Conservation (phyloP, 257 asterid species). For the Sherardia arvensis region DNA sequence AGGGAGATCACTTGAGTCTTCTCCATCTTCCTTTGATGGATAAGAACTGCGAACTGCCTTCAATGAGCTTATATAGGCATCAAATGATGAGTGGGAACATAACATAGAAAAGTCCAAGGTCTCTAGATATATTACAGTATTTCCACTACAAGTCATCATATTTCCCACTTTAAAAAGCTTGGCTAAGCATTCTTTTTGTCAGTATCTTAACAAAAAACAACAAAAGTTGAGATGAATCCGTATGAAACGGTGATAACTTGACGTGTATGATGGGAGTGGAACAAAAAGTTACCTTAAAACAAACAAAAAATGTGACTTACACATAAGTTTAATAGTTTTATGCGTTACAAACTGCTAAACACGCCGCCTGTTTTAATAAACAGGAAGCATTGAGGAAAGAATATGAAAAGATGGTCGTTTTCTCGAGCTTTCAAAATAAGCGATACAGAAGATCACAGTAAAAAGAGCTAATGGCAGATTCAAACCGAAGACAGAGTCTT, state of each 20-base stretch:
- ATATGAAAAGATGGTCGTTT: too few species aligned
- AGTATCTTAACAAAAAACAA: too few species aligned
- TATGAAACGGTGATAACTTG: not conserved
- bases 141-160: not conserved
- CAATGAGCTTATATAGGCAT: not conserved
- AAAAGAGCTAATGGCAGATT: not conserved
- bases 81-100: not conserved
- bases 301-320: not conserved
- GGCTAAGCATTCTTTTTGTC: not conserved
- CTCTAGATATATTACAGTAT: not conserved
- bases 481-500: not conserved
- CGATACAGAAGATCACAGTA: not conserved
- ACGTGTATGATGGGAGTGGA: not conserved
- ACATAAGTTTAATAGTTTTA: not conserved
- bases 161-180: not conserved
- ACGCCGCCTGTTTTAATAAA: too few species aligned
- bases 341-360: too few species aligned
- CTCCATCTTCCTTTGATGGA: not conserved
- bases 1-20: not conserved
- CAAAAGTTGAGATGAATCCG: not conserved
- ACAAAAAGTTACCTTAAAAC: not conserved
- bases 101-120: not conserved
- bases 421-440: too few species aligned
- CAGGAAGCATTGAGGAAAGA: not conserved
- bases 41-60: not conserved